A percentile compares a stretch with the other conserved stretches of the same genome.
Conservation (phyloP, 441 rosid genomes). For the Jatropha multifida region DNA sequence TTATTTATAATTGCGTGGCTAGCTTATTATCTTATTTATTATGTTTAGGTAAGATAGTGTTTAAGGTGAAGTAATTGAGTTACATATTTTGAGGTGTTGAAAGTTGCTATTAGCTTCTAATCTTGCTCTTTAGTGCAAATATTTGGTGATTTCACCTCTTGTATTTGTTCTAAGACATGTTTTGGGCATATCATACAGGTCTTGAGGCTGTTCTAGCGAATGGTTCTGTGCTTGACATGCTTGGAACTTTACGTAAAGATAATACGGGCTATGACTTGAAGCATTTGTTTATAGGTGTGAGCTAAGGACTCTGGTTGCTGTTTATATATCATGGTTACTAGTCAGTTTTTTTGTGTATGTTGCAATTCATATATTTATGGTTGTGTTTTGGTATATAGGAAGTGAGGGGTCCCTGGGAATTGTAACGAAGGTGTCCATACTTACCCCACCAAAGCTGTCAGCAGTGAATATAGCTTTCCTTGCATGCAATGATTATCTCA, state of each 20-base stretch:
- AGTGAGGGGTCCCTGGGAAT: conserved; percentile 97
- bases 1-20: neutral
- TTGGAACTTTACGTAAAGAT: conserved; percentile 89
- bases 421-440: conserved; percentile 89
- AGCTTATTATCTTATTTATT: neutral
- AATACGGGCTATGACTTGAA: conserved; percentile 94
- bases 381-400: conserved; percentile 41
- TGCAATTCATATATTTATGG: conserved; percentile 15
- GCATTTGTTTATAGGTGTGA: conserved; percentile 87
- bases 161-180: conserved; percentile 6
- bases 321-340: conserved; percentile 2
- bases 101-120: neutral
- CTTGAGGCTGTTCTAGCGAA: conserved; percentile 88
- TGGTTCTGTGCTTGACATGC: conserved; percentile 90
- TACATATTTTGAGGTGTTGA: neutral
- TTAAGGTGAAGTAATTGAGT: neutral
- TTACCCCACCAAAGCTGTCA: conserved; percentile 78
- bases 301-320: neutral
- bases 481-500: conserved; percentile 78
- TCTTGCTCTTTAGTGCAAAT: neutral
- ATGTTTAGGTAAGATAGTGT: neutral
- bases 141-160: neutral
- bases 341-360: conserved; percentile 17
- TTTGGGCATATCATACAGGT: conserved; percentile 44
- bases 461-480: conserved; percentile 87